phyloP scores from a whole-genome alignment of 2,329 filamentous ascomycete genomes.

The Davidsoniella virescens region DNA sequence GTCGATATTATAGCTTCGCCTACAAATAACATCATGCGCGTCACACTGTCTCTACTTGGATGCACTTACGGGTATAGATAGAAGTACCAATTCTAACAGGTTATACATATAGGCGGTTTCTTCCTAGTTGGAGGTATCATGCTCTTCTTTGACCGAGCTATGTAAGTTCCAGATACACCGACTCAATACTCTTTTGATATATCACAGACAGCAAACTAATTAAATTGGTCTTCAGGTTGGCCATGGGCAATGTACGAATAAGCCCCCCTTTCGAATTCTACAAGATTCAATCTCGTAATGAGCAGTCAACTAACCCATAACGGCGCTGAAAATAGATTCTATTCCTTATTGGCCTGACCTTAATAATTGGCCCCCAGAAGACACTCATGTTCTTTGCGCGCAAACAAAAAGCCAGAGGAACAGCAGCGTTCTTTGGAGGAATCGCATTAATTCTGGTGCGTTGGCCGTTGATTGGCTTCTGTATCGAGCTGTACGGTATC shows the following conservation, averaged over 20 bases:
- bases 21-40: no score
- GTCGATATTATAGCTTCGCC: background rate
- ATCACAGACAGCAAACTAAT: background rate
- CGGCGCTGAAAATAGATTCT: constrained; percentile 50
- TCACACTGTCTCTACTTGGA: no score
- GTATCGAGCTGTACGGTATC: constrained; percentile 84
- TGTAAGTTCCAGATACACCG: constrained; percentile 38
- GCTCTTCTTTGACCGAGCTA: constrained; percentile 93
- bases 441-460: constrained; percentile 72
- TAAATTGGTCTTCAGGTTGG: constrained; percentile 43
- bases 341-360: constrained; percentile 88
- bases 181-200: constrained; percentile 1
- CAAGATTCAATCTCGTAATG: constrained; percentile 8
- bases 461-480: constrained; percentile 84
- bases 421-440: constrained; percentile 69
- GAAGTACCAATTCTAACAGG: background rate
- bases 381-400: constrained; percentile 90
- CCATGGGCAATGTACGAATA: constrained; percentile 81
- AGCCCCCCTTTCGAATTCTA: constrained; percentile 8
- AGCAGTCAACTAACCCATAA: constrained; percentile 9
- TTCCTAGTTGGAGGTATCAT: constrained; percentile 90
- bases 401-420: constrained; percentile 82
- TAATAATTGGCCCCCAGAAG: constrained; percentile 86
- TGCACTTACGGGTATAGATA: background rate
- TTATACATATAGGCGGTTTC: constrained; percentile 52